Percentiles rank a stretch among this genome's conserved stretches.
These are phyloP conservation scores for Sutorius eximius DNA, from an alignment of 1,284 basidiomycete species.

Conservation along the genomic window DNA sequence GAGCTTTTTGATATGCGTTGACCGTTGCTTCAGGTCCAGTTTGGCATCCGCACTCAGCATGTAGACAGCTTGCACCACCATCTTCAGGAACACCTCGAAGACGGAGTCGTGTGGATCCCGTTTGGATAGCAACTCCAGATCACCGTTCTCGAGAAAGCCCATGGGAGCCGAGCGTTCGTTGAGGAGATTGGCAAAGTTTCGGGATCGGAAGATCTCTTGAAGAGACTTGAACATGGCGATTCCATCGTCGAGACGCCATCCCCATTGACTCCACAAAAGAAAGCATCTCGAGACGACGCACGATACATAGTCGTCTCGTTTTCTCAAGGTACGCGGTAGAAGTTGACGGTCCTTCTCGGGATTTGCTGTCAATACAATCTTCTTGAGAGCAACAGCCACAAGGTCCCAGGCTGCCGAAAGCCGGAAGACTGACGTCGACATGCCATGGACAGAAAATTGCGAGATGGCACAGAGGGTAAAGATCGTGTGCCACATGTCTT, in stretches of 20 bases:
- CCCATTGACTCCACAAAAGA: constrained; percentile 69
- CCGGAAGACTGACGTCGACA: constrained; percentile 46
- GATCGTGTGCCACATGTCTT: constrained; percentile 71
- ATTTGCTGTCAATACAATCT: constrained; percentile 58
- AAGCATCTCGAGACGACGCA: constrained; percentile 76
- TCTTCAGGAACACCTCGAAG: constrained; percentile 80
- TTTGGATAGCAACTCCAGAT: constrained; percentile 56
- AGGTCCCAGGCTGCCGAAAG: constrained; percentile 71
- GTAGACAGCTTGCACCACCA: constrained; percentile 61
- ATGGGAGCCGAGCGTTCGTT: constrained; percentile 79
- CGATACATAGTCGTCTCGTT: constrained; percentile 76
- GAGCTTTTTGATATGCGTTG: constrained; percentile 63
- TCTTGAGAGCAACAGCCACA: constrained; percentile 56
- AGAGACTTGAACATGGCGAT: constrained; percentile 65
- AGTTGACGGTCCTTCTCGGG: constrained; percentile 46
- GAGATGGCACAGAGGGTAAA: constrained; percentile 75
- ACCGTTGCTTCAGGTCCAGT: constrained; percentile 38
- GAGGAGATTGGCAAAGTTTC: constrained; percentile 77
- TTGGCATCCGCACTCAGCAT: constrained; percentile 31
- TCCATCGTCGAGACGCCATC: constrained; percentile 68
- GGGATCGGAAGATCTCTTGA: constrained; percentile 76
- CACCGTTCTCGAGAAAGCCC: constrained; percentile 66
- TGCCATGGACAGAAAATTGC: constrained; percentile 75
- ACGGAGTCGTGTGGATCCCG: constrained; percentile 65
- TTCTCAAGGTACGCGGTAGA: constrained; percentile 45